These are phyloP conservation scores for Diplodia scrobiculata DNA, from an alignment of 2,329 filamentous ascomycete species.

Conservation along the genomic window DNA sequence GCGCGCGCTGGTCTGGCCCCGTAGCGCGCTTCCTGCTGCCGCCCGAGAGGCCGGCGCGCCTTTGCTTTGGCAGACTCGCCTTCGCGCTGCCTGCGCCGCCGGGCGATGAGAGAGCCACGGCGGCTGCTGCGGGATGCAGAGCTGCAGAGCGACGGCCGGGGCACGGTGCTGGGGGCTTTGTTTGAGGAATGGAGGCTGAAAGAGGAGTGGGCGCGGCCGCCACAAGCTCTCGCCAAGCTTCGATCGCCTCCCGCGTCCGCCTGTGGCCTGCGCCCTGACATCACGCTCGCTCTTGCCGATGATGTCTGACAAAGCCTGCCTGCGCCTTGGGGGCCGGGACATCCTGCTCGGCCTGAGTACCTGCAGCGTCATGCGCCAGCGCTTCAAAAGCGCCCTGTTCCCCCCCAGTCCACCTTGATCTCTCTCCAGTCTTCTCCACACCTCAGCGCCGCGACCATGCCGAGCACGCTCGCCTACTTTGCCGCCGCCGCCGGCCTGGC, in stretches of 20 bases:
- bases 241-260: not conserved
- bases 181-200: not conserved
- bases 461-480: not conserved
- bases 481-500: conserved; percentile 14
- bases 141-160: no score
- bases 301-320: not conserved
- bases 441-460: conserved; percentile 3
- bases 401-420: not conserved
- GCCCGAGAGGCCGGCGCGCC: not conserved
- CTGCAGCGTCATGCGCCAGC: not conserved
- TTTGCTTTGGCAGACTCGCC: not conserved
- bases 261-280: not conserved
- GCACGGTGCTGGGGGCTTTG: not conserved
- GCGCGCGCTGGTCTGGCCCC: not conserved
- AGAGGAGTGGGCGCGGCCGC: not conserved
- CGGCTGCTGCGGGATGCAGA: not conserved
- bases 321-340: not conserved
- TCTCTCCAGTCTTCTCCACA: not conserved
- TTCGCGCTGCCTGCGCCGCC: no score
- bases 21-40: not conserved
- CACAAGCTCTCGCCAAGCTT: not conserved
- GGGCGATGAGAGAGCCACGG: no score
- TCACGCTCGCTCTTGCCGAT: not conserved
- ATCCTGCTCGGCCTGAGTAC: not conserved
- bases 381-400: not conserved